Evolutionary conservation across 2,329 filamentous ascomycete species (phyloP), one percentile per base, ranked within the genome.

Genomic region (Alternaria ventricosa): DNA sequence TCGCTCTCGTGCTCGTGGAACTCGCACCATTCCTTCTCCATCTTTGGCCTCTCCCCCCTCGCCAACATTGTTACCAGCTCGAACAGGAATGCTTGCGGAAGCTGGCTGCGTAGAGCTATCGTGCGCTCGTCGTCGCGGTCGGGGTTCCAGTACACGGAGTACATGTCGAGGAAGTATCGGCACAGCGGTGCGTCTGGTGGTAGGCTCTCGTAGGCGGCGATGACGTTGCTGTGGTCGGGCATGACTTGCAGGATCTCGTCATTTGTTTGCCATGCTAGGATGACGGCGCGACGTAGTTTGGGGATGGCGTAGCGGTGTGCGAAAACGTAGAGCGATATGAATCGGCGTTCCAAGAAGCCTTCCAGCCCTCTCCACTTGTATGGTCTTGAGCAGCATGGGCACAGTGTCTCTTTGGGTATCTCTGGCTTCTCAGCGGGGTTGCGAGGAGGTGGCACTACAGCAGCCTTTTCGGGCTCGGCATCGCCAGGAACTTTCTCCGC

Each of bases 281-380:
- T 69, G 11, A 79, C 71, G 3, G 75, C 72, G 41, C 75, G 75
- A 15, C 77, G 73, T 4, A 79, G 69, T 12, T 69, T 70, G 1
- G 75, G 76, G 47, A 79, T 77, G 12, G 74, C 71, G 60, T 79
- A 79, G 27, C 67, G 70, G 50, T 78, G 70, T 7, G 73, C 74
- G 55, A 79, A 79, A 28, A 76, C 66, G 55, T 79, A 79, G 8
- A 79, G 73, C 3, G 72, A 60, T 44, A 78, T 78, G 71, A 79
- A 79, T 5, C 76, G 75, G 15, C 76, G 75, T 56, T 79, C 75
- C 2, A 79, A 64, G 61, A 79, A 79, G 27, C 76, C 76, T 71
- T 79, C 76, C n/a, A 79, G 61, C 1, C 76, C 72, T 13, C 76
- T 71, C 76, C 76, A 79, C 54, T 78, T 78, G 69, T 79, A 79